Conservation (phyloP, 176 grass and related monocot species). For the Zoysia pacifica region DNA sequence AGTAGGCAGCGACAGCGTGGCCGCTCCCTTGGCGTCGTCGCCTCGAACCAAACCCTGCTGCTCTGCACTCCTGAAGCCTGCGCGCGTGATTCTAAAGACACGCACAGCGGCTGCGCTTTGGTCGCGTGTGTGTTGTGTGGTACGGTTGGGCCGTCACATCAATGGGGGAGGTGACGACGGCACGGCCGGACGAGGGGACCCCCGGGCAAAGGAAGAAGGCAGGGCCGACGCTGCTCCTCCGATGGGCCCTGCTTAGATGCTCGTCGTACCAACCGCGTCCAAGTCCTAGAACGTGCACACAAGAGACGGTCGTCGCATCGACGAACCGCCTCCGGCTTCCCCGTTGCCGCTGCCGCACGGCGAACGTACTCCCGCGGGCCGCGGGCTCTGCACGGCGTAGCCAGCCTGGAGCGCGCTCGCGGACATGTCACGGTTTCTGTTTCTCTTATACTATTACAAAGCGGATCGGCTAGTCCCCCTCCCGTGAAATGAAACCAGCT, state of each 20-base stretch:
- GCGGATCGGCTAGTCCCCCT: no score
- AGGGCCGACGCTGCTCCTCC: background rate
- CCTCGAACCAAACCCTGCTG: background rate
- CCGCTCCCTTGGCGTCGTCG: background rate
- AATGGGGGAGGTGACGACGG: background rate
- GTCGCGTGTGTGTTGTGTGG: background rate
- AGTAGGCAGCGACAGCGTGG: background rate
- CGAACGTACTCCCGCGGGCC: background rate
- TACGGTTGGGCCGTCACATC: constrained; percentile 39
- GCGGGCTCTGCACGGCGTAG: background rate
- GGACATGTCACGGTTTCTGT: background rate
- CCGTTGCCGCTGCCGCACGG: constrained; percentile 14
- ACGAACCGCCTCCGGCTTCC: background rate
- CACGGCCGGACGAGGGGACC: constrained; percentile 13
- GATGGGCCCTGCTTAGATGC: background rate
- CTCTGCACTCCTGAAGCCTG: background rate
- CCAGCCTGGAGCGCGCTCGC: background rate
- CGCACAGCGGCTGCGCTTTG: background rate
- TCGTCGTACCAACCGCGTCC: background rate
- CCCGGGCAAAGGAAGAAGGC: background rate
- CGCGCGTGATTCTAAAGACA: background rate
- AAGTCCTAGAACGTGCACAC: background rate
- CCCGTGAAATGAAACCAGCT: background rate
- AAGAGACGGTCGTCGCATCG: background rate
- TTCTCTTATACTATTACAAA: no score